Base-by-base conservation (phyloP, 306 rosid species). In the Benincasa hispida region DNA sequence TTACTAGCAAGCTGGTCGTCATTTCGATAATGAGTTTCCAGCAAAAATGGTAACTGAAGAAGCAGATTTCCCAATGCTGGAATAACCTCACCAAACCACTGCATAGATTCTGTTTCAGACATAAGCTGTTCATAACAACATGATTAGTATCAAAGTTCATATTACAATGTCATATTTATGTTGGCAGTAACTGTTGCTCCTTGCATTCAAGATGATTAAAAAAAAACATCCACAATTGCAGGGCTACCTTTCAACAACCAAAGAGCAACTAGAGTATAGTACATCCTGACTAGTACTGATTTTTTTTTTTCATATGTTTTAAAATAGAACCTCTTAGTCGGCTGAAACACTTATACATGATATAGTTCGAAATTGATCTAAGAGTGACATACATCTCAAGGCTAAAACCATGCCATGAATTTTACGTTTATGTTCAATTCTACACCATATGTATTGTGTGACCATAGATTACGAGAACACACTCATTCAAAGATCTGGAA, bases 41-140 rank as follows among this genome's bases (percentile, higher is more conserved):
- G 79, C 89, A 91, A 79, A 77, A 89, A 84, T 25, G 97, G 97
- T 13, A 94, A 82, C 77, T 83, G 88, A 81, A 91, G 83, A 54
- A 94, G 87, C 85, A 94, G 82, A 85, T 79, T 84, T 4, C 86
- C 97, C 87, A 94, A 74, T 5, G 85, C 87, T 3, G 98, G 97
- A 67, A 94, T 30, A 63, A 89, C 91, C 53, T 81, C 90, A 66
- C 67, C 85, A 80, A 91, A 91, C 94, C 92, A 91, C 85, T 83
- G 86, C 56, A 35, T 78, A 8, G 95, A 84, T 78, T 90, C 90
- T 76, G 79, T 90, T 74, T 77, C 8, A 3, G 91, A 63, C 76
- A 94, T 83, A 53, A 94, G 76, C 98, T 93, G 88, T 88, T 65
- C 50, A 65, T 85, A 22, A 8, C 45, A 53, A 35, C 51, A 55